These are phyloP conservation scores for Halophytophthora batemanensis DNA, from an alignment of 352 stramenopile species.

Conservation along the genomic window DNA sequence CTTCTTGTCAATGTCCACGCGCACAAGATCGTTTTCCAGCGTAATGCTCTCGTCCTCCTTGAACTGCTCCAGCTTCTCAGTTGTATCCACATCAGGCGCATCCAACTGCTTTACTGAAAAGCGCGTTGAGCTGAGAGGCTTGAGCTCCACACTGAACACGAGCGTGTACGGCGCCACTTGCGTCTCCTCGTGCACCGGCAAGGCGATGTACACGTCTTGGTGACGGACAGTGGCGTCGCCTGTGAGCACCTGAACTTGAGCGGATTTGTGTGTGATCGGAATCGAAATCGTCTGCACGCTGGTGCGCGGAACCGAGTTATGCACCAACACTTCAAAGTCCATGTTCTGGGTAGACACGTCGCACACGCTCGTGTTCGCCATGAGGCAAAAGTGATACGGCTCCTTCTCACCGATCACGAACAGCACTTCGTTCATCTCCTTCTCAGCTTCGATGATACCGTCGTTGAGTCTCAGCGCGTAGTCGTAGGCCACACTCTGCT, in stretches of 20 bases:
- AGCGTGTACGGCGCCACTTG: slow-evolving; percentile 59
- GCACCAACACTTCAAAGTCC: slow-evolving; percentile 69
- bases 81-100: neutral
- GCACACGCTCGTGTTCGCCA: slow-evolving; percentile 92
- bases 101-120: slow-evolving; percentile 51
- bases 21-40: slow-evolving; percentile 61
- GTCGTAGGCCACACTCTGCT: slow-evolving; percentile 95
- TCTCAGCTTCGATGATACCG: slow-evolving; percentile 63
- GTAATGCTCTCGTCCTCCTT: slow-evolving; percentile 30
- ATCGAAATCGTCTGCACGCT: slow-evolving; percentile 57
- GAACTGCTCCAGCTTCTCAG: neutral
- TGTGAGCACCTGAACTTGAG: slow-evolving; percentile 35
- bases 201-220: slow-evolving; percentile 47
- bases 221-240: slow-evolving; percentile 32
- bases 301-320: slow-evolving; percentile 63
- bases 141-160: slow-evolving; percentile 60
- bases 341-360: slow-evolving; percentile 62
- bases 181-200: slow-evolving; percentile 51
- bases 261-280: slow-evolving; percentile 46
- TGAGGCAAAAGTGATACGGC: slow-evolving; percentile 60
- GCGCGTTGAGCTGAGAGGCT: slow-evolving; percentile 43
- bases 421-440: slow-evolving; percentile 71
- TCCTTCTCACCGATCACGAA: slow-evolving; percentile 73
- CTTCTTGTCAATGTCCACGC: slow-evolving; percentile 46
- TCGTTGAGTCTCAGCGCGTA: slow-evolving; percentile 92